Evolutionary conservation across 2,329 filamentous ascomycete species (phyloP), one percentile per base, ranked within the genome.

Genomic region (Metarhizium sp.): DNA sequence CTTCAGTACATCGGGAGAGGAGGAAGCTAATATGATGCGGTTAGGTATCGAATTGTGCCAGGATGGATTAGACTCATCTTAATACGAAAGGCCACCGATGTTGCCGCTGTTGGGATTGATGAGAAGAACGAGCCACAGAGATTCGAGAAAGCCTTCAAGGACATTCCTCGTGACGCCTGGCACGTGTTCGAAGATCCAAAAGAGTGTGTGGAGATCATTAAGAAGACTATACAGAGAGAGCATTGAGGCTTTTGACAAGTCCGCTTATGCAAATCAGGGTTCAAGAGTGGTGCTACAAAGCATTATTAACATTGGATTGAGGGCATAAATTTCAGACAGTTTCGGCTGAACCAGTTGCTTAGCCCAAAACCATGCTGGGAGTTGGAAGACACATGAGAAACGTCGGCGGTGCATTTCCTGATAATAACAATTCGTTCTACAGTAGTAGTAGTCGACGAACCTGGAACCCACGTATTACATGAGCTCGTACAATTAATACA

Each of bases 61-160:
- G 82, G 79, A 6, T 96, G 91, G 90, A 82, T 96, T 58, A 82
- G 82, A 58, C 80, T 88, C 13, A 94, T 97, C 50, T 86, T 89
- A 60, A 95, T 96, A 63, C 82, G 92, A 54, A 92, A 89, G 66
- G 90, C 94, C 0, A 85, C 78, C 2, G 87, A 92, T 59, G 81
- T 94, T 29, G 83, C 85, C 0, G 80, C 79, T 2, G 64, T 84
- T 11, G 82, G 86, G 36, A 87, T 92, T 69, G 77, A 86, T 38
- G 81, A 87, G 63, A 88, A 88, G 71, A 90, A 90, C 63, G 84
- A 86, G 64, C 77, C 82, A 0, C 78, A 82, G 61, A 78, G 94
- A 34, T 97, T 97, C 64, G 84, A 91, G 66, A 81, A 84, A 63
- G 92, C 92, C 0, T 97, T 97, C 68, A 76, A 85, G 61, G 84